Conservation (phyloP, 1,139 yeast species). For the Kodamaea sp. region DNA sequence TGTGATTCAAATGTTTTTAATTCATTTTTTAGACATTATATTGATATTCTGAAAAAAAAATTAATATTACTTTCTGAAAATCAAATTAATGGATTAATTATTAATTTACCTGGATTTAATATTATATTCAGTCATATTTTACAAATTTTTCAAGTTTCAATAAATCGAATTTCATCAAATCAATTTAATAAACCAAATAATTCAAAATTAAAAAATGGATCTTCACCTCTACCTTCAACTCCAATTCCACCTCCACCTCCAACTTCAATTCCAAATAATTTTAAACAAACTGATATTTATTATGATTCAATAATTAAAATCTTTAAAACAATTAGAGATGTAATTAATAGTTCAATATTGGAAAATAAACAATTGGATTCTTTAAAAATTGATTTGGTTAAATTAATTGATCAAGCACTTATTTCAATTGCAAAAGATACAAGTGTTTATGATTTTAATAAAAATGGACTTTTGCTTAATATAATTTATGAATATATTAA, state of each 20-base stretch:
- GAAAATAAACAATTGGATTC: constrained; percentile 6
- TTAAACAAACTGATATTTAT: constrained; percentile 31
- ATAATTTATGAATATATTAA: constrained; percentile 45
- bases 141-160: constrained; percentile 36
- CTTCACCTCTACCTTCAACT: constrained; percentile 6
- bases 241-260: constrained; percentile 17
- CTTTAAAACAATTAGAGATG: constrained; percentile 46
- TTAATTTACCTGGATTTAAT: constrained; percentile 34
- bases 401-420: constrained; percentile 32
- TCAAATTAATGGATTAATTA: constrained; percentile 5
- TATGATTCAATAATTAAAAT: constrained; percentile 39
- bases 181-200: constrained; percentile 2
- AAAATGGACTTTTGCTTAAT: constrained; percentile 44
- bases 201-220: background rate
- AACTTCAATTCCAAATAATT: constrained; percentile 9
- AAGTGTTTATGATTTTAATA: constrained; percentile 43
- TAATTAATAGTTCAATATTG: constrained; percentile 24
- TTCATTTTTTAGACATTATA: constrained; percentile 72
- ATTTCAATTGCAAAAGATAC: constrained; percentile 38
- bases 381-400: constrained; percentile 12
- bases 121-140: constrained; percentile 36
- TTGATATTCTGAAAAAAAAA: constrained; percentile 28
- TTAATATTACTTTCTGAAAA: too few species aligned
- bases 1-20: constrained; percentile 65
- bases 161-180: constrained; percentile 26